A percentile compares a stretch with the other conserved stretches of the same genome.
These are phyloP conservation scores for Fusarium armeniacum DNA, from an alignment of 2,329 filamentous ascomycete genomes.

Conservation along the genomic window DNA sequence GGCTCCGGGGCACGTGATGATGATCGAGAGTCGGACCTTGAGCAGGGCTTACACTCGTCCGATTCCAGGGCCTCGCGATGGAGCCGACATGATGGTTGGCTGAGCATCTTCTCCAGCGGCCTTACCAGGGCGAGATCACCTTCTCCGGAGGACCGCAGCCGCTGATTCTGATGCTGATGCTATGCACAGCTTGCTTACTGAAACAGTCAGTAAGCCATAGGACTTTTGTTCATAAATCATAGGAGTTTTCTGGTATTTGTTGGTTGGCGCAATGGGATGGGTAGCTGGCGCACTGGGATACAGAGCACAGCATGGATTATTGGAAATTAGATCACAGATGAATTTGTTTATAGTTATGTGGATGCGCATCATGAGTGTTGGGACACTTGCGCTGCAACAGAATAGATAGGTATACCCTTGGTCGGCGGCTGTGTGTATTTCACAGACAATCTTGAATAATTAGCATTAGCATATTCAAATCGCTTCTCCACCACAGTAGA, in stretches of 20 bases:
- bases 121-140: conserved; percentile 44
- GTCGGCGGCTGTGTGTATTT: conserved; percentile 27
- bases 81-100: conserved; percentile 55
- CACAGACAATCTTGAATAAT: conserved; percentile 33
- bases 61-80: conserved; percentile 41
- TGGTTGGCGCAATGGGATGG: conserved; percentile 31
- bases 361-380: conserved; percentile 18
- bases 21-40: conserved; percentile 58
- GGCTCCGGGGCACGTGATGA: conserved; percentile 52
- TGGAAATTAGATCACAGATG: conserved; percentile 30
- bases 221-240: conserved; percentile 36
- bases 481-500: background rate
- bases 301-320: conserved; percentile 35
- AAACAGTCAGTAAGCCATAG: conserved; percentile 19
- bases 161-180: conserved; percentile 43
- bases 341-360: conserved; percentile 33
- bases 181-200: conserved; percentile 2
- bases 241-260: conserved; percentile 34
- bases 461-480: conserved; percentile 24
- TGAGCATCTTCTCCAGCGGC: conserved; percentile 56
- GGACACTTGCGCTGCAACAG: conserved; percentile 26
- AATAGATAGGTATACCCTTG: conserved; percentile 45
- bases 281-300: conserved; percentile 25
- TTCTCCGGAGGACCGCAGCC: conserved; percentile 48
- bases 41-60: conserved; percentile 57